These are phyloP conservation scores for Stephania yunnanensis DNA, from an alignment of 164 flowering plant genomes.

Conservation along the genomic window DNA sequence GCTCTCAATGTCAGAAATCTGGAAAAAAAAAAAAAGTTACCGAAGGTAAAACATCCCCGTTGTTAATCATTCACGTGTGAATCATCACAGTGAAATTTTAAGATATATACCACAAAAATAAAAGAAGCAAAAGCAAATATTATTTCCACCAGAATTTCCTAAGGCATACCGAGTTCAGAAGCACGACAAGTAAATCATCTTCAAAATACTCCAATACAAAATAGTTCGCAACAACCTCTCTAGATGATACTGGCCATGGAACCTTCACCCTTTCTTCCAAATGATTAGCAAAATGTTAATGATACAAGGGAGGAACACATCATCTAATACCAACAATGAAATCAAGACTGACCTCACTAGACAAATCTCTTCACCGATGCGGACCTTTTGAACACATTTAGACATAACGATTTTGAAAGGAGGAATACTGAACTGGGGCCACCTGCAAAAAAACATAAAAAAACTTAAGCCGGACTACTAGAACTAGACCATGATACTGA, in stretches of 20 bases:
- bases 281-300: conserved; percentile 31
- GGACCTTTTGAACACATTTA: conserved; percentile 52
- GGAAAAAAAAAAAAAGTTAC: conserved; percentile 3
- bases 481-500: not conserved
- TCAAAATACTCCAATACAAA: conserved; percentile 65
- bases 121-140: conserved; percentile 2
- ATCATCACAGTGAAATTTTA: not conserved
- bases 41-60: not conserved
- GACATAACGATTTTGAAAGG: conserved; percentile 54
- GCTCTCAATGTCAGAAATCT: conserved; percentile 18
- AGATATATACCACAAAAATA: no score
- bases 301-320: conserved; percentile 10
- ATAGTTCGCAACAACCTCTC: conserved; percentile 76
- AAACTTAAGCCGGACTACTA: not conserved
- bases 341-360: conserved; percentile 61
- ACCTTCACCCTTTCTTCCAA: conserved; percentile 95
- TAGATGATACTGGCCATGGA: conserved; percentile 83
- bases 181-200: conserved; percentile 65
- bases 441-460: conserved; percentile 41
- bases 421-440: conserved; percentile 76
- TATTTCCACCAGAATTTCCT: not conserved
- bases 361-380: conserved; percentile 73
- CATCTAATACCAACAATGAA: not conserved
- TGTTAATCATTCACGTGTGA: not conserved
- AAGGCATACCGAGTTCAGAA: conserved; percentile 63